Evolutionary conservation across 1,139 yeast genomes (phyloP).

Genomic region (Scheffersomyces illinoinensis): DNA sequence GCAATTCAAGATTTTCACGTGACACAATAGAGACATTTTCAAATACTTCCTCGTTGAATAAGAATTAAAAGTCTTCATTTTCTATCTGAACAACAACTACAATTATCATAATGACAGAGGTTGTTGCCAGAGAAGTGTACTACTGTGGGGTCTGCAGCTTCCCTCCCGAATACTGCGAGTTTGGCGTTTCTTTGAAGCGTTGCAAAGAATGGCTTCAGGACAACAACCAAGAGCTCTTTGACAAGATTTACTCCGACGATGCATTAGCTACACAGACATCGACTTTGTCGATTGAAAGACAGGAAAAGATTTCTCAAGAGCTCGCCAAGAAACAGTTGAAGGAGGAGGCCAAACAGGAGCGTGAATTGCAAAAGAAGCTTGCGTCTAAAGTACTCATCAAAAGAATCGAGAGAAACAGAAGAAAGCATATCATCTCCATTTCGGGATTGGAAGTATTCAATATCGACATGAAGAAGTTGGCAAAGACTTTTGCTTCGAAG

Average conservation of each 20-base stretch:
- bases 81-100: background rate
- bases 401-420: slow-evolving; percentile 86
- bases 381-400: slow-evolving; percentile 80
- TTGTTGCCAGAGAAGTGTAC: slow-evolving; percentile 45
- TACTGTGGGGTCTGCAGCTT: slow-evolving; percentile 86
- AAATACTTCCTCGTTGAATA: background rate
- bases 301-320: slow-evolving; percentile 79
- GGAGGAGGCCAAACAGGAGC: slow-evolving; percentile 85
- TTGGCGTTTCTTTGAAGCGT: slow-evolving; percentile 76
- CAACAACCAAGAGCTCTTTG: slow-evolving; percentile 56
- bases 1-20: background rate
- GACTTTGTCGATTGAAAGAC: slow-evolving; percentile 68
- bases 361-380: slow-evolving; percentile 77
- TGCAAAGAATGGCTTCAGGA: slow-evolving; percentile 83
- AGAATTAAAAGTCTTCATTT: background rate
- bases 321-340: slow-evolving; percentile 83
- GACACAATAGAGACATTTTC: background rate
- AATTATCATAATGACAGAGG: slow-evolving; percentile 30
- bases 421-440: slow-evolving; percentile 85
- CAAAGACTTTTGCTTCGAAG: slow-evolving; percentile 89
- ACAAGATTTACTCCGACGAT: slow-evolving; percentile 60
- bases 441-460: slow-evolving; percentile 88
- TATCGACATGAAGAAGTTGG: slow-evolving; percentile 84
- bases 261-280: slow-evolving; percentile 53
- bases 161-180: slow-evolving; percentile 95